Conservation (phyloP, 768 basidiomycete genomes). For the Leccinum olivaceopallidum region DNA sequence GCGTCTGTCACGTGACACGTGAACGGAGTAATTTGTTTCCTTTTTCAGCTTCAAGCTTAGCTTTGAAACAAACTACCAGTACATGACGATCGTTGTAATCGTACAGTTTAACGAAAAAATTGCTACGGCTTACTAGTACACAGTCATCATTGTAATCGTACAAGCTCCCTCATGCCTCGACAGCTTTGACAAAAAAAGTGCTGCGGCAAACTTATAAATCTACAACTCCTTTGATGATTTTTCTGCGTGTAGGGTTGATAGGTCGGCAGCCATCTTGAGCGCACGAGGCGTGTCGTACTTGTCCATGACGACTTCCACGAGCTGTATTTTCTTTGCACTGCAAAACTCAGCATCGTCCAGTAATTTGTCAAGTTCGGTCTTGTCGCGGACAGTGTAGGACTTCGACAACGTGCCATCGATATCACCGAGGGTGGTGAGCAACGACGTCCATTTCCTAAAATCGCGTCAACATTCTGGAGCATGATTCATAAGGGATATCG, state of each 20-base stretch:
- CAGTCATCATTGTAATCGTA: conserved; percentile 2
- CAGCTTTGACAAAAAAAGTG: neutral
- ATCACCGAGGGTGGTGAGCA: conserved; percentile 63
- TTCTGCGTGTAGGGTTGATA: conserved; percentile 18
- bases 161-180: neutral
- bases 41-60: neutral
- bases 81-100: no score
- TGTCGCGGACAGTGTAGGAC: conserved; percentile 69
- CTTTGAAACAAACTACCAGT: no score
- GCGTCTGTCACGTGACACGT: conserved; percentile 36
- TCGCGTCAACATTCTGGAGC: neutral
- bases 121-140: neutral
- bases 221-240: conserved; percentile 23
- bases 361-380: conserved; percentile 64
- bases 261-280: conserved; percentile 52
- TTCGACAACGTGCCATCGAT: conserved; percentile 45
- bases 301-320: conserved; percentile 81
- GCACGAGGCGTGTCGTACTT: conserved; percentile 69
- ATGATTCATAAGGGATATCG: neutral
- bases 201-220: neutral
- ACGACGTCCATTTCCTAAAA: conserved; percentile 59
- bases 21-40: neutral
- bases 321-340: conserved; percentile 63
- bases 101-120: neutral
- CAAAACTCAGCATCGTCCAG: conserved; percentile 65